A percentile compares a stretch with the other conserved stretches of the same genome.
Conservation (phyloP, 352 stramenopile genomes). For the Globisporangium sylvaticum region DNA sequence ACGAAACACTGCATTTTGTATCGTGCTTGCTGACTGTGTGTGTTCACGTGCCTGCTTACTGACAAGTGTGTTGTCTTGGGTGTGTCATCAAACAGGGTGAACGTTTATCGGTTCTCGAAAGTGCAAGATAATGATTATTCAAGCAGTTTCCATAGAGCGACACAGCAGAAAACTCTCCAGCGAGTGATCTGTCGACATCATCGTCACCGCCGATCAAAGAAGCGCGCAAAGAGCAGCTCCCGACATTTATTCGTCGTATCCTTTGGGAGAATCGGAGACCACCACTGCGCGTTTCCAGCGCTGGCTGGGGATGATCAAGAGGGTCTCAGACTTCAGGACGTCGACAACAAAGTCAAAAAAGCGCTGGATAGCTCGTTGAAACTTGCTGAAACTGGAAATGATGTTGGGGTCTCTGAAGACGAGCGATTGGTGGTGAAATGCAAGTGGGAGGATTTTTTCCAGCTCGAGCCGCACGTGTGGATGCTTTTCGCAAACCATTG, state of each 20-base stretch:
- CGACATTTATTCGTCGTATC: conserved; percentile 20
- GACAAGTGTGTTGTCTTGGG: background rate
- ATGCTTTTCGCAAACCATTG: conserved; percentile 19
- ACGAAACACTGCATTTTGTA: background rate
- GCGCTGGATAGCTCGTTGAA: background rate
- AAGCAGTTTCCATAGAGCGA: background rate
- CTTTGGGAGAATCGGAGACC: conserved; percentile 21
- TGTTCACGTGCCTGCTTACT: background rate
- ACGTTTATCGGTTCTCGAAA: background rate
- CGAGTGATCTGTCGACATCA: background rate
- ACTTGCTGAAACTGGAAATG: background rate
- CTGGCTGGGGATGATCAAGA: background rate
- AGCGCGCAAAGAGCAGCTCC: background rate
- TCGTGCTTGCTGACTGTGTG: background rate
- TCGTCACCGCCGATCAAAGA: background rate
- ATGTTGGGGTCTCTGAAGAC: background rate
- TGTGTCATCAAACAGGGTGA: background rate
- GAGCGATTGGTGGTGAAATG: conserved; percentile 11
- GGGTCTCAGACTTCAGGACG: conserved; percentile 8
- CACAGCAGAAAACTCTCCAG: conserved; percentile 7
- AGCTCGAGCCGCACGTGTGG: conserved; percentile 25
- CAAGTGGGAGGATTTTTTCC: conserved; percentile 25
- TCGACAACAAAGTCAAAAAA: background rate
- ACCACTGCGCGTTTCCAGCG: conserved; percentile 28
- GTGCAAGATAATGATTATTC: background rate